Conservation (phyloP, 2,329 filamentous ascomycete species). For the Diaporthe helianthi region DNA sequence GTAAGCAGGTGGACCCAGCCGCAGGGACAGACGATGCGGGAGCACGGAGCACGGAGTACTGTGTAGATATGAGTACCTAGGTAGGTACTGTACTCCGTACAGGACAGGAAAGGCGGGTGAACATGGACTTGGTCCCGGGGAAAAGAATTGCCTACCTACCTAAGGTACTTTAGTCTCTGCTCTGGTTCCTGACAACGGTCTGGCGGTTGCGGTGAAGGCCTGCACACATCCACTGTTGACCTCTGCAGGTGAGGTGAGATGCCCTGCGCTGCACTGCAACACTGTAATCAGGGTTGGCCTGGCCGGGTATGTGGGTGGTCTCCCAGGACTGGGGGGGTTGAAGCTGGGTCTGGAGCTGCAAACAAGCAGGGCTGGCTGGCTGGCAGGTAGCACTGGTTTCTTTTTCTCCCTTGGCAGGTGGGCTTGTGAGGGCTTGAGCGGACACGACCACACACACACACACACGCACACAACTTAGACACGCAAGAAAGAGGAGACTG, state of each 20-base stretch:
- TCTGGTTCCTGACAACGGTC: too few relatives aligned
- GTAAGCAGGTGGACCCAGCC: constrained; percentile 19
- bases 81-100: too few relatives aligned
- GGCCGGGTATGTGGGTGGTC: constrained; percentile 1
- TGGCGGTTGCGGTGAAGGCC: constrained; percentile 10
- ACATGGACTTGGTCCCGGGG: neutral
- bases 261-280: constrained; percentile 22
- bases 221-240: constrained; percentile 3
- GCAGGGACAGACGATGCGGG: constrained; percentile 7
- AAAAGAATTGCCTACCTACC: neutral
- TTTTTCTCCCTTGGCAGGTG: neutral
- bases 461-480: neutral
- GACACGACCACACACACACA: constrained; percentile 3
- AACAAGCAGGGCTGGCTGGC: neutral
- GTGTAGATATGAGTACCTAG: neutral
- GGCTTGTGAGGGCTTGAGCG: neutral
- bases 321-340: constrained; percentile 4
- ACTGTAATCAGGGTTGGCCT: constrained; percentile 25
- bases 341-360: constrained; percentile 10
- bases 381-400: constrained; percentile 1
- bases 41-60: too few relatives aligned
- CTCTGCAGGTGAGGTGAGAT: constrained; percentile 14
- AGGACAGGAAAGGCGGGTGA: neutral
- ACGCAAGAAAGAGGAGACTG: neutral
- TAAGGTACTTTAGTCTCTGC: neutral